Evolutionary conservation across 306 rosid species (phyloP), one percentile per base, ranked within the genome.

Genomic region (Heteromeles arbutifolia): DNA sequence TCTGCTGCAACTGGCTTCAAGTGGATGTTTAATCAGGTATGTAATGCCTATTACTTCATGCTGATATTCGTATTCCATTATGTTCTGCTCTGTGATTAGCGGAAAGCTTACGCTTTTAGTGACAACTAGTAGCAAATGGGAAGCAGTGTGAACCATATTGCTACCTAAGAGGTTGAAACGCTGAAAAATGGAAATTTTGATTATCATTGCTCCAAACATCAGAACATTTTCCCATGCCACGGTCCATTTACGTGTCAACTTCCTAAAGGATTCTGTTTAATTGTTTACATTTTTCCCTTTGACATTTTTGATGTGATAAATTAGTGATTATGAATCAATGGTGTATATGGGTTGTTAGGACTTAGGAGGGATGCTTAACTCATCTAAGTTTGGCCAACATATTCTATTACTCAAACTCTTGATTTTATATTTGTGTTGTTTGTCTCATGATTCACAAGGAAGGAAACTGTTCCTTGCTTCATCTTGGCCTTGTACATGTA

Each of bases 21-120:
- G 93, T 95, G 99, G 99, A 95, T 95, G 99, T 91, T 95, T 79
- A 95, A 95, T 84, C 99, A 95, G 97, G 99, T 95, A 80, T 75
- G 11, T 24, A 14, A 65, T 74, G 65, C 65, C 25, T 66, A 48
- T 75, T 58, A 14, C 50, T 70, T 19, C 5, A 15, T 41, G 80
- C 24, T 5, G 22, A 56, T 71, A 31, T 13, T 24, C 18, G 25
- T 54, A 48, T 69, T 77, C 24, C 48, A 29, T 66, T 58, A 19
- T 17, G 28, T 63, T 78, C 67, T 44, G 59, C 72, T 57, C 29
- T 5, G 44, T 43, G 44, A 64, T 48, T 21, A 24, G 13, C 28
- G 10, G 54, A 50, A 58, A 26, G 22, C 8, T 58, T 25, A 13
- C 62, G 7, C 64, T 9, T n/a, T 66, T 12, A 21, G 19, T 29